Evolutionary conservation across 768 basidiomycete genomes (phyloP).

Genomic region (Phylloporus sp.): DNA sequence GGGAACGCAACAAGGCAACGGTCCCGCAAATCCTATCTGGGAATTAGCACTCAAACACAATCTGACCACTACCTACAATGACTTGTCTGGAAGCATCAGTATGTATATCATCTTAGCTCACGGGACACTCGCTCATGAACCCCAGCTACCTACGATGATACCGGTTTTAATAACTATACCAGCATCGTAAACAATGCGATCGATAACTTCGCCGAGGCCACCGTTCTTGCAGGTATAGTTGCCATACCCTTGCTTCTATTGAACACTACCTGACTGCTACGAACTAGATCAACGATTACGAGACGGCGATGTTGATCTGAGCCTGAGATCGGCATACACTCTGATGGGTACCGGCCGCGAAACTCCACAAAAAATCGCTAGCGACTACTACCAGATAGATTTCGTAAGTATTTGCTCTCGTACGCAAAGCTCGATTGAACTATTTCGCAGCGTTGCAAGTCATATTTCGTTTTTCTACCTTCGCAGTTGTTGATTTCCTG

Average conservation of each 20-base stretch:
- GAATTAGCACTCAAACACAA: slow-evolving; percentile 52
- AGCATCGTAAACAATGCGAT: slow-evolving; percentile 41
- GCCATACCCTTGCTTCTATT: slow-evolving; percentile 51
- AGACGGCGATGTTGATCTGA: slow-evolving; percentile 44
- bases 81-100: slow-evolving; percentile 44
- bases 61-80: slow-evolving; percentile 41
- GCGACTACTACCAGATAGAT: slow-evolving; percentile 56
- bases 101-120: slow-evolving; percentile 14
- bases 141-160: slow-evolving; percentile 50
- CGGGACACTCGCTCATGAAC: neutral
- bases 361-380: slow-evolving; percentile 44
- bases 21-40: slow-evolving; percentile 56
- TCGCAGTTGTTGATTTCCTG: neutral
- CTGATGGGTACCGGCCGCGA: slow-evolving; percentile 44
- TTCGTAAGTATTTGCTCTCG: slow-evolving; percentile 18
- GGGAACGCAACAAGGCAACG: slow-evolving; percentile 43
- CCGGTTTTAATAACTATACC: slow-evolving; percentile 45
- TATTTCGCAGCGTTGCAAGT: slow-evolving; percentile 27
- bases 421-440: slow-evolving; percentile 9
- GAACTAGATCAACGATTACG: slow-evolving; percentile 12
- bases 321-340: slow-evolving; percentile 51
- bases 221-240: too few relatives aligned
- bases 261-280: slow-evolving; percentile 50
- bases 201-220: slow-evolving; percentile 37
- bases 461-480: neutral